phyloP scores from a whole-genome alignment of 129 eudicot species.

The Saussurea involucrata region DNA sequence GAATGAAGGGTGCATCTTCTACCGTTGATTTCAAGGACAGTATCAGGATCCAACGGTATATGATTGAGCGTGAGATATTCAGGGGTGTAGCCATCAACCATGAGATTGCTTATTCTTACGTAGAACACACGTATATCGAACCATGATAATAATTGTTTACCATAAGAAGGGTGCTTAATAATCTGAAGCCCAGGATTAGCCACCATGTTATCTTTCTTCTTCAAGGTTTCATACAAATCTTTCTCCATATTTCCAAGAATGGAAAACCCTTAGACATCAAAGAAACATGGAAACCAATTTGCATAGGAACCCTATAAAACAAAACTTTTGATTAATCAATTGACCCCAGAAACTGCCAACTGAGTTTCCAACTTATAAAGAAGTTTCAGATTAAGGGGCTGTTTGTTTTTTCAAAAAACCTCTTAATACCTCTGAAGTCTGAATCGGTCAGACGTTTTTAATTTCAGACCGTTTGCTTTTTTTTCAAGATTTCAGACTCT shows the following conservation, averaged over 20 bases:
- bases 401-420: too few species aligned
- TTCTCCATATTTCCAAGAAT: conserved; percentile 47
- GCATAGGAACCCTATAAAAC: conserved; percentile 36
- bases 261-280: conserved; percentile 22
- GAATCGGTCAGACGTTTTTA: too few species aligned
- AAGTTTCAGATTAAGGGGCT: conserved; percentile 3
- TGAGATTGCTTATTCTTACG: conserved; percentile 65
- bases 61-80: conserved; percentile 60
- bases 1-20: conserved; percentile 56
- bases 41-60: conserved; percentile 63
- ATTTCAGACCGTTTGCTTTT: too few species aligned
- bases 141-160: conserved; percentile 51
- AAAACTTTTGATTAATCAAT: conserved; percentile 2
- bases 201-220: conserved; percentile 30
- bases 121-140: conserved; percentile 77
- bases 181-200: conserved; percentile 52
- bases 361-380: neutral
- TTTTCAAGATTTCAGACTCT: too few species aligned
- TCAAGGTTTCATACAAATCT: conserved; percentile 25
- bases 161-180: conserved; percentile 47
- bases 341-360: neutral
- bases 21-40: conserved; percentile 81
- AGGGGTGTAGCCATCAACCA: conserved; percentile 68
- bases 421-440: too few species aligned
- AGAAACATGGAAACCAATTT: neutral